These are phyloP conservation scores for Acephala macrosclerotiorum DNA, from an alignment of 2,329 filamentous ascomycete species.

Conservation along the genomic window DNA sequence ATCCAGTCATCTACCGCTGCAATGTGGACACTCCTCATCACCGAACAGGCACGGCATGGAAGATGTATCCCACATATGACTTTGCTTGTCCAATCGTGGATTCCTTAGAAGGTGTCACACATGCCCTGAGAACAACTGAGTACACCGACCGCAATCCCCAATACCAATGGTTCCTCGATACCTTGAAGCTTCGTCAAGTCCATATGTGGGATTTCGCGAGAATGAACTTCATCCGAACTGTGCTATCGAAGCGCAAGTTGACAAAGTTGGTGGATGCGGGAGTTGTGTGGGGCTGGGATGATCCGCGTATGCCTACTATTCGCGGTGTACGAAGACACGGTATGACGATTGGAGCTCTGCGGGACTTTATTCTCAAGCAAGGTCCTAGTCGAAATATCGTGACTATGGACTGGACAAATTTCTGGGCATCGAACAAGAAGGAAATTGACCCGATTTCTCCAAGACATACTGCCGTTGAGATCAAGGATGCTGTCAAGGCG, in stretches of 20 bases:
- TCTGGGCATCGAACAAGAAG: constrained; percentile 79
- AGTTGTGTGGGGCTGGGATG: constrained; percentile 84
- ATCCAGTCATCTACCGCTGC: constrained; percentile 97
- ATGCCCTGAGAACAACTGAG: constrained; percentile 84
- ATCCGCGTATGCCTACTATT: constrained; percentile 86
- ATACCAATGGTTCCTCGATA: constrained; percentile 85
- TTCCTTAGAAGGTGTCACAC: constrained; percentile 81
- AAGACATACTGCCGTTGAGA: constrained; percentile 77
- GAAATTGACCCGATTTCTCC: constrained; percentile 79
- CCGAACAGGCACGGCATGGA: constrained; percentile 81
- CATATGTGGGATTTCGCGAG: constrained; percentile 87
- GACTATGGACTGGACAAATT: constrained; percentile 81
- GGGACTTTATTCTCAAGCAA: constrained; percentile 86
- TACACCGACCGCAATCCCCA: constrained; percentile 88
- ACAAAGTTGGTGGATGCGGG: constrained; percentile 82
- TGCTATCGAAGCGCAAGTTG: constrained; percentile 86
- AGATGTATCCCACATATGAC: constrained; percentile 88
- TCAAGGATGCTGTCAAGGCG: constrained; percentile 75
- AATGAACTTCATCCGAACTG: constrained; percentile 84
- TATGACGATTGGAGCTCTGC: constrained; percentile 79
- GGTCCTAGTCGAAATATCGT: constrained; percentile 85
- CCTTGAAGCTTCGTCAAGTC: constrained; percentile 75
- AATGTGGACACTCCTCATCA: constrained; percentile 90
- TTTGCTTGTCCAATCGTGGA: constrained; percentile 86
- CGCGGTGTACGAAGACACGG: constrained; percentile 80